phyloP scores from a whole-genome alignment of 2,329 filamentous ascomycete species.

The Incumbomyces delicatus region DNA sequence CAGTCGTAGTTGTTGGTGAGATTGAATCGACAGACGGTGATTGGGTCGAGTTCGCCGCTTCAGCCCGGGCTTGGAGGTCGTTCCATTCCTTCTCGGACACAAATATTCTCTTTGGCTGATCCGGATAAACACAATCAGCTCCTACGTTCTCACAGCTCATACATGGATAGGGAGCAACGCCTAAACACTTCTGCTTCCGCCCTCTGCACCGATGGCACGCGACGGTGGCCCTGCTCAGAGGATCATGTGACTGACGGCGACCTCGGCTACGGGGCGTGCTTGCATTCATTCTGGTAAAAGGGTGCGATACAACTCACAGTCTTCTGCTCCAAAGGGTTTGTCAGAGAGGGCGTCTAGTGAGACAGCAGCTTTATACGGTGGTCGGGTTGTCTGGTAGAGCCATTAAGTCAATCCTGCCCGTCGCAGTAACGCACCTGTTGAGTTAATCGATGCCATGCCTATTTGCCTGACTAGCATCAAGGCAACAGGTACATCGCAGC shows the following conservation, averaged over 20 bases:
- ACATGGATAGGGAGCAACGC: slow-evolving; percentile 28
- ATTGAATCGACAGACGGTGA: not conserved
- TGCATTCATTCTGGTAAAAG: slow-evolving; percentile 8
- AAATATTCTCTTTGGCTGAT: slow-evolving; percentile 28
- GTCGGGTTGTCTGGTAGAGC: no score
- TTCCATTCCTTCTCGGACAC: slow-evolving; percentile 29
- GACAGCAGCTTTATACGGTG: no score
- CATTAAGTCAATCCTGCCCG: no score
- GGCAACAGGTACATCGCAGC: no score
- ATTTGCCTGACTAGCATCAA: no score
- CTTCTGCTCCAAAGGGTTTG: no score
- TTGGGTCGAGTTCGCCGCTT: slow-evolving; percentile 11
- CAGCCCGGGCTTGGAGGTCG: slow-evolving; percentile 27
- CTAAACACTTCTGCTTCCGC: slow-evolving; percentile 29
- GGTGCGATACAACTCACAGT: not conserved
- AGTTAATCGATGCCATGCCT: no score
- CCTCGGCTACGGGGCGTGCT: slow-evolving; percentile 1
- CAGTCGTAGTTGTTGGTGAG: slow-evolving; percentile 17
- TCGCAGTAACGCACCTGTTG: no score
- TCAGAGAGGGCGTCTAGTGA: no score
- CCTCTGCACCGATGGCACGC: slow-evolving; percentile 29
- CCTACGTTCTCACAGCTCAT: slow-evolving; percentile 26
- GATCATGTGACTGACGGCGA: slow-evolving; percentile 11
- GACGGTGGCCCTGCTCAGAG: slow-evolving; percentile 10
- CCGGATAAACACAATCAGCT: slow-evolving; percentile 27